Conservation (phyloP, 768 basidiomycete species). For the Amanita thiersii region DNA sequence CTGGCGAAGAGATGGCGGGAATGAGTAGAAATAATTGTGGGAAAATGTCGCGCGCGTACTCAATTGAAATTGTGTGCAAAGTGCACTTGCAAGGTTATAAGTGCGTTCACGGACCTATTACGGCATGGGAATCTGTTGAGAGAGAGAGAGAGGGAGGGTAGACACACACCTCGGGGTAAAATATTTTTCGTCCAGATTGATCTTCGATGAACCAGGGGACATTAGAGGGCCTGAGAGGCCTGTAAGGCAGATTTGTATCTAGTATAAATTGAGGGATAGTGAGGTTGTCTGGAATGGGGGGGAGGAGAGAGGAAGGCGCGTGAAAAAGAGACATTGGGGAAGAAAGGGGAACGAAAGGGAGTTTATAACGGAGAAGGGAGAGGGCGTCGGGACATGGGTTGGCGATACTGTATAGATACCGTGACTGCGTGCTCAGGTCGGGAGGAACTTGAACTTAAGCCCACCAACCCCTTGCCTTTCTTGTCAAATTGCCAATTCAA, state of each 20-base stretch:
- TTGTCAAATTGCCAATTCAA: constrained; percentile 22
- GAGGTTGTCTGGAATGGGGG: constrained; percentile 51
- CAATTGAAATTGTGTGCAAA: constrained; percentile 39
- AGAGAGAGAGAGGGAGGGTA: not conserved
- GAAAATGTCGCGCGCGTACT: constrained; percentile 22
- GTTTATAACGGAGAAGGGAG: not conserved
- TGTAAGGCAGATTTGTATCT: constrained; percentile 27
- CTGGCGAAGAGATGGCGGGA: constrained; percentile 24
- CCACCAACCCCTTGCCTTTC: not conserved
- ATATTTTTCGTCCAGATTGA: constrained; percentile 33
- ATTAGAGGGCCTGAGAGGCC: constrained; percentile 36
- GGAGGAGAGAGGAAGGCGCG: constrained; percentile 17
- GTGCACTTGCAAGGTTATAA: constrained; percentile 44
- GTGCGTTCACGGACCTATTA: constrained; percentile 30
- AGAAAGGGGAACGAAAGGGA: not conserved
- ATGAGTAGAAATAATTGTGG: not conserved
- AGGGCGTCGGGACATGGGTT: not conserved
- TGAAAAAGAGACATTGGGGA: constrained; percentile 3
- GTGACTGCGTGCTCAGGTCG: not conserved
- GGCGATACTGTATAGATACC: not conserved
- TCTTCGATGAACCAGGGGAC: constrained; percentile 58
- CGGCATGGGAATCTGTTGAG: not conserved
- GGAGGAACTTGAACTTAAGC: not conserved
- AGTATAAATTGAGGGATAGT: constrained; percentile 63
- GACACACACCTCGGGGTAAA: constrained; percentile 37